Conservation (phyloP, 495 filamentous ascomycete genomes). For the Penicillium robsamsonii region DNA sequence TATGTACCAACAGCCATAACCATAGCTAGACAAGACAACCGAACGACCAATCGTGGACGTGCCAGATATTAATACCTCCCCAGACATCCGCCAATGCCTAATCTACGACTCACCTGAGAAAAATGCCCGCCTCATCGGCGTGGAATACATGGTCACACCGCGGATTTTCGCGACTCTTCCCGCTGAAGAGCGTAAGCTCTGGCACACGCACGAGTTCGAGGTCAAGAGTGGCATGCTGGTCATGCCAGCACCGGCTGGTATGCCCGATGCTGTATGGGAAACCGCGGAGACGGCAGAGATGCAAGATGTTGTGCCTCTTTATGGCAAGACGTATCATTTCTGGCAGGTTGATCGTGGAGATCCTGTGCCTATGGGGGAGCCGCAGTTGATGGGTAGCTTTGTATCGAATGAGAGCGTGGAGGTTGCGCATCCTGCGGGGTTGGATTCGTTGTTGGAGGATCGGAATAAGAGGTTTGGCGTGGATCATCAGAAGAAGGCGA, state of each 20-base stretch:
- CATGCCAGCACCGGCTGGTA: conserved; percentile 65
- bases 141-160: conserved; percentile 90
- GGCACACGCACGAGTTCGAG: conserved; percentile 83
- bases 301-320: conserved; percentile 65
- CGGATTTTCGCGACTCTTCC: conserved; percentile 64
- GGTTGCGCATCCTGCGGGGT: conserved; percentile 55
- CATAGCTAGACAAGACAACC: background rate
- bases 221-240: conserved; percentile 84
- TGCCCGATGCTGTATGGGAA: conserved; percentile 65
- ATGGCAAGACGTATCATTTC: conserved; percentile 88
- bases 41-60: background rate
- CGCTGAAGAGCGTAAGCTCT: conserved; percentile 64
- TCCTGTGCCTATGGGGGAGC: conserved; percentile 67
- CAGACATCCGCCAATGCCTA: conserved; percentile 76
- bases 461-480: conserved; percentile 65
- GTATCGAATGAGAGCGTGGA: conserved; percentile 55
- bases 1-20: conserved; percentile 3
- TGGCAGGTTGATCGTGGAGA: conserved; percentile 88
- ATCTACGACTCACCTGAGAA: conserved; percentile 70
- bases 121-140: conserved; percentile 72
- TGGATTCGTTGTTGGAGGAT: conserved; percentile 58
- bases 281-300: conserved; percentile 76
- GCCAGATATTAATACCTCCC: background rate
- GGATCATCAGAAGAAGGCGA: conserved; percentile 59
- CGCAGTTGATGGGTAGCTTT: conserved; percentile 77